Base-by-base conservation (phyloP, 1,139 yeast species). In the Protomyces inundatus region DNA sequence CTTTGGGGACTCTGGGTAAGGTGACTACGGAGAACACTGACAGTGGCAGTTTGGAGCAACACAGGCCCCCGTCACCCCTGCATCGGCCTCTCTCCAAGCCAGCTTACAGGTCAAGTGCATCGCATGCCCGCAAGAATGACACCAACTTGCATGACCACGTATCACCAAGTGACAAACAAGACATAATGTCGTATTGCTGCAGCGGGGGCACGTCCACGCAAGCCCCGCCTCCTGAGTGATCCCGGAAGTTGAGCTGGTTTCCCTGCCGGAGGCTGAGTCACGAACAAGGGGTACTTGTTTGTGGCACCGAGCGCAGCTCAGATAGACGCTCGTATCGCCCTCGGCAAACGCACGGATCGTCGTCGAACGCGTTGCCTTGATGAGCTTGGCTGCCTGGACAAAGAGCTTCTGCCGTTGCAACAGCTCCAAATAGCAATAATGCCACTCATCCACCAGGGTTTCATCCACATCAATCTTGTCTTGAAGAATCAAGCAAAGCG, bases 151-250 rank as follows among this genome's bases (percentile, higher is more conserved):
- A 63, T 88, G 77, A 0, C 96, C 95, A 70, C 82, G 83, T 69
- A 91, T 80, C 1, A 96, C 93, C 71, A 83, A 86, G 67, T 86
- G 81, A 73, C 98, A 93, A 67, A 87, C 83, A n/a, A 86, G 80
- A 74, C 98, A 93, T 52, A 52, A 51, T 14, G 45, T 56, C 56
- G 62, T 58, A 35, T 58, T 58, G 34, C 45, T 55, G 30, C 62
- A 58, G 35, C 62, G 55, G 6, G 56, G 42, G n/a, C 62, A 58
- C 52, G 54, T 51, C 62, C 62, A 58, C 42, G 32, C 30, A 42
- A 10, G 23, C 48, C 32, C 23, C 33, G 9, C 12, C 32, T 16
- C 48, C 32, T 4, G 30, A 42, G 23, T 30, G 0, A 10, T 9
- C 16, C 4, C 77, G 3, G 79, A 77, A 73, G 97, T 91, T 52